Evolutionary conservation across 495 filamentous ascomycete genomes (phyloP).

Genomic region (Cercophora scortea): DNA sequence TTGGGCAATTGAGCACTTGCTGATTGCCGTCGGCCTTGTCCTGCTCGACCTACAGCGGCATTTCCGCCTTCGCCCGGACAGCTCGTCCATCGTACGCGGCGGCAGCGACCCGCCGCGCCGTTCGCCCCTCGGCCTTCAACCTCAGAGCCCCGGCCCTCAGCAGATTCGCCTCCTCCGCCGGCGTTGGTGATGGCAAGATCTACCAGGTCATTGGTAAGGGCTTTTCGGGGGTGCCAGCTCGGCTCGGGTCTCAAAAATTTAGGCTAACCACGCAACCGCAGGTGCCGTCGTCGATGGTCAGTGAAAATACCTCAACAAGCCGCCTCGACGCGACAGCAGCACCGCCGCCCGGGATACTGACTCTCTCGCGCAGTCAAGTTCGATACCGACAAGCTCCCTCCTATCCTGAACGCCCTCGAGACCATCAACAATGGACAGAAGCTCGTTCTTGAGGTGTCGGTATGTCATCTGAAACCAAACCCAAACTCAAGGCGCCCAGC

Average conservation of each 20-base stretch:
- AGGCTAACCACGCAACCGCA: constrained; percentile 39
- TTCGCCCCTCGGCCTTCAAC: constrained; percentile 57
- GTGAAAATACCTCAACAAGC: constrained; percentile 21
- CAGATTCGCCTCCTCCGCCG: constrained; percentile 63
- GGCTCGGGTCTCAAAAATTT: constrained; percentile 6
- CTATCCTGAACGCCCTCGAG: constrained; percentile 95
- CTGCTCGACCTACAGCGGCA: constrained; percentile 50
- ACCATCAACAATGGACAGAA: constrained; percentile 88
- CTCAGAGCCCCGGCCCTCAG: constrained; percentile 51
- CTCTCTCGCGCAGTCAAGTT: constrained; percentile 61
- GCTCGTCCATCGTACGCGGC: constrained; percentile 64
- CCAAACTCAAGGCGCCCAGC: neutral
- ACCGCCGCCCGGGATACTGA: constrained; percentile 13
- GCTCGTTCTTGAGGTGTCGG: constrained; percentile 92
- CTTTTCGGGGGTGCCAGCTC: neutral
- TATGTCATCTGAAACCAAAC: constrained; percentile 42
- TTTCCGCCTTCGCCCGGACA: constrained; percentile 73
- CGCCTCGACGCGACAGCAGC: neutral
- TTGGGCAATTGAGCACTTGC: constrained; percentile 18
- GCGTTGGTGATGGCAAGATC: constrained; percentile 67
- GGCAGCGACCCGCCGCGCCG: constrained; percentile 57
- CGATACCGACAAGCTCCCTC: constrained; percentile 84
- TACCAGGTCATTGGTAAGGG: constrained; percentile 56
- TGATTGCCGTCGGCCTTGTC: constrained; percentile 35
- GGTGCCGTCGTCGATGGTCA: constrained; percentile 71